Evolutionary conservation across 1,284 basidiomycete species (phyloP).

Genomic region (Apiotrichum montevideense): DNA sequence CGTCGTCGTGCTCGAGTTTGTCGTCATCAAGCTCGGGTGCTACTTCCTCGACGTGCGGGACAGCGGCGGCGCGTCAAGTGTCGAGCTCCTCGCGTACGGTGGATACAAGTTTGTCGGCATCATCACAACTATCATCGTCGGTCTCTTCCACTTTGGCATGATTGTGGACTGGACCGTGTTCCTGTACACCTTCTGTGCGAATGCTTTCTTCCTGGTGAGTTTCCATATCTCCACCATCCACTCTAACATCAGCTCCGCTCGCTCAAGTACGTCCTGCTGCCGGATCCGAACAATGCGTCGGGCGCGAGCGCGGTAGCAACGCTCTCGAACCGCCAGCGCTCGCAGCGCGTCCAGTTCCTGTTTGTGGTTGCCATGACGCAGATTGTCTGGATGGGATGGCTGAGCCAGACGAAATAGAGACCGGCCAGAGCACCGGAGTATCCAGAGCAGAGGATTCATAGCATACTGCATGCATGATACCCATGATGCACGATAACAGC

Average conservation of each 20-base stretch:
- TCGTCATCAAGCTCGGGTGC: constrained; percentile 81
- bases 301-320: constrained; percentile 50
- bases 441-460: too few species aligned
- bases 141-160: constrained; percentile 51
- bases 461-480: not conserved
- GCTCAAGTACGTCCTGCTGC: constrained; percentile 81
- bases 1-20: constrained; percentile 77
- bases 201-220: constrained; percentile 87
- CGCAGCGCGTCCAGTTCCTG: constrained; percentile 74
- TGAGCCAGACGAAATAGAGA: constrained; percentile 48
- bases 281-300: constrained; percentile 51
- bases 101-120: constrained; percentile 95
- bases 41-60: constrained; percentile 82
- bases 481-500: too few species aligned
- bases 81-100: constrained; percentile 62
- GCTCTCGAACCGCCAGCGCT: constrained; percentile 70
- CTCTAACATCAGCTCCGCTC: constrained; percentile 58
- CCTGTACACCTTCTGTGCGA: constrained; percentile 77
- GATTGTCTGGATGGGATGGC: constrained; percentile 70
- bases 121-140: constrained; percentile 43
- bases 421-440: not conserved
- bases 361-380: constrained; percentile 68
- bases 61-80: constrained; percentile 59
- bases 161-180: constrained; percentile 68
- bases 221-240: not conserved